Percentiles rank a stretch among this genome's conserved stretches.
Evolutionary conservation across 2,329 filamentous ascomycete species (phyloP).

Genomic region (Tolypocladium tundrense): DNA sequence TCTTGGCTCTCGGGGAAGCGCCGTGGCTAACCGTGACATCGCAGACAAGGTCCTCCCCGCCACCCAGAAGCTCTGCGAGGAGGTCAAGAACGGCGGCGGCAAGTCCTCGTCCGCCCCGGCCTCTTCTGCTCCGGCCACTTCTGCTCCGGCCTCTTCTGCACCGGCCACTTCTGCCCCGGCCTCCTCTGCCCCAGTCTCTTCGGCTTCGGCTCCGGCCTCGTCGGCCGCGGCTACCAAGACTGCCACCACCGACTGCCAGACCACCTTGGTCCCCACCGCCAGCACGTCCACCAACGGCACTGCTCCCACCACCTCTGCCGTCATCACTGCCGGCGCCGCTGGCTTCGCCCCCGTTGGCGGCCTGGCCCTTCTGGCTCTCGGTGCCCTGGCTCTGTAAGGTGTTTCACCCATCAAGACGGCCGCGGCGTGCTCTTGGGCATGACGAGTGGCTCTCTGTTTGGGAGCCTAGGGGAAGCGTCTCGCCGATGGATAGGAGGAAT

Average conservation of each 20-base stretch:
- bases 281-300: slow-evolving; percentile 8
- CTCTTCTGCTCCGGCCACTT: neutral
- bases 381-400: slow-evolving; percentile 25
- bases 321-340: slow-evolving; percentile 18
- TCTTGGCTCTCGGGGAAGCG: too few species aligned
- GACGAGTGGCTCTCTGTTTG: neutral
- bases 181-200: slow-evolving; percentile 1
- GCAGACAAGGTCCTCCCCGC: slow-evolving; percentile 20
- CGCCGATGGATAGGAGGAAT: neutral
- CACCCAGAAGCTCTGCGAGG: slow-evolving; percentile 13
- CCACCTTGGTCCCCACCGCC: slow-evolving; percentile 6
- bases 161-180: slow-evolving; percentile 5
- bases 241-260: slow-evolving; percentile 5
- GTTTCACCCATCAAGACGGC: neutral
- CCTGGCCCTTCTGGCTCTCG: slow-evolving; percentile 20
- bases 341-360: slow-evolving; percentile 19
- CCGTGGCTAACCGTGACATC: neutral
- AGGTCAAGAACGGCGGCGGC: neutral
- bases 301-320: slow-evolving; percentile 2
- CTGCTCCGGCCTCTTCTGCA: neutral
- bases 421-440: neutral
- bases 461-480: neutral
- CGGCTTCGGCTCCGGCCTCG: slow-evolving; percentile 2
- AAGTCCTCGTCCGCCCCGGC: neutral
- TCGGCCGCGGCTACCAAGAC: slow-evolving; percentile 5